phyloP scores from a whole-genome alignment of 2,329 filamentous ascomycete species.

The Penicillium crustosum region DNA sequence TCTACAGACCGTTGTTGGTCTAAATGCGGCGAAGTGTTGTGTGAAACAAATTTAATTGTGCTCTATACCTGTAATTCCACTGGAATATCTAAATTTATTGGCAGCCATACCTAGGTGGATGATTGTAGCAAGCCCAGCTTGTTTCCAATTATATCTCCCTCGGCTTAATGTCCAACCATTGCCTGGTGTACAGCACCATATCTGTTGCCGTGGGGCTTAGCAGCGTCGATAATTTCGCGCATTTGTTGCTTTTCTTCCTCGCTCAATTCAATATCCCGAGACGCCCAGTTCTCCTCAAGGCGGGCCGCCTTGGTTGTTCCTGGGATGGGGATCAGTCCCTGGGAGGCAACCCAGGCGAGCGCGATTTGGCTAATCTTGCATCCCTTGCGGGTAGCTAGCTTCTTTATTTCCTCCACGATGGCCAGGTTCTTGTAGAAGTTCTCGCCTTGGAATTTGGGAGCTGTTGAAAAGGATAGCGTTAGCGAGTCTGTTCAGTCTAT shows the following conservation, averaged over 20 bases:
- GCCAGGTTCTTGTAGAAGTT: constrained; percentile 48
- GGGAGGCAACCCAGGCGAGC: constrained; percentile 43
- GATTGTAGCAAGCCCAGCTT: neutral
- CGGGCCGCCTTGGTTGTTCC: constrained; percentile 46
- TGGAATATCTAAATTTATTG: neutral
- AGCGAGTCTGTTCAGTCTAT: neutral
- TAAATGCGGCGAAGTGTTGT: neutral
- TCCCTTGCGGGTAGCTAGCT: constrained; percentile 38
- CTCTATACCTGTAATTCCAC: neutral
- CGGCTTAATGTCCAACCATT: constrained; percentile 26
- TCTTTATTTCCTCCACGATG: constrained; percentile 46
- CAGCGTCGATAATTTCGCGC: constrained; percentile 39
- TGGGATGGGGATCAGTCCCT: constrained; percentile 49
- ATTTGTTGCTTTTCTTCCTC: constrained; percentile 44
- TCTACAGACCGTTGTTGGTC: too few species aligned
- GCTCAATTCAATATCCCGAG: constrained; percentile 37
- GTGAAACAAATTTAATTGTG: neutral
- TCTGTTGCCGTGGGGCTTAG: constrained; percentile 41
- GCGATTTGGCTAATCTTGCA: constrained; percentile 40
- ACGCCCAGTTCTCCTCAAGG: constrained; percentile 45
- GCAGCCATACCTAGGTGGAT: neutral
- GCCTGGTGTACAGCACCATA: constrained; percentile 30
- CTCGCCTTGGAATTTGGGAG: constrained; percentile 42
- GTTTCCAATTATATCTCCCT: too few species aligned
- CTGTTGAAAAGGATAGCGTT: constrained; percentile 7